Evolutionary conservation across 169 alveolate species (phyloP).

Genomic region (Cryptosporidium sp.): DNA sequence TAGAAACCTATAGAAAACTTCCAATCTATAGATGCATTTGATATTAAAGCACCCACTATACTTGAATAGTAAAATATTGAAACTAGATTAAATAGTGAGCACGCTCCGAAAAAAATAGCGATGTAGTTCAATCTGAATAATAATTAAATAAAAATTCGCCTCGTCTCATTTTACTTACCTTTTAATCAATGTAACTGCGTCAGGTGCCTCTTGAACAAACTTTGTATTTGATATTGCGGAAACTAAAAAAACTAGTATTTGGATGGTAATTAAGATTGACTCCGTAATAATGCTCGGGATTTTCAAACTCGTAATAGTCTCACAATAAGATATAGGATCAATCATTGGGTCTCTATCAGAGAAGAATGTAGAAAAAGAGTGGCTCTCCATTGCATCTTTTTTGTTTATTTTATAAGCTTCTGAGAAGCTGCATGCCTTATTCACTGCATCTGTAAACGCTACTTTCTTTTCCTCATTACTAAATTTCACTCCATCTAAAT

Average conservation of each 20-base stretch:
- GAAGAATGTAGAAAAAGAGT: constrained; percentile 19
- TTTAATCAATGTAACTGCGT: constrained; percentile 43
- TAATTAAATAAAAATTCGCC: background rate
- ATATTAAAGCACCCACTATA: background rate
- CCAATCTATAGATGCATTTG: constrained; percentile 9
- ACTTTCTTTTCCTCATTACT: constrained; percentile 10
- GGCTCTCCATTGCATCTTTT: constrained; percentile 26
- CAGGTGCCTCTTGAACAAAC: constrained; percentile 45
- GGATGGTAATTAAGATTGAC: constrained; percentile 15
- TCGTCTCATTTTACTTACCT: constrained; percentile 62
- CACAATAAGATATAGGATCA: constrained; percentile 38
- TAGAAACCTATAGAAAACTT: constrained; percentile 38
- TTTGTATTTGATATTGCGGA: constrained; percentile 38
- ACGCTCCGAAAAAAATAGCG: constrained; percentile 36
- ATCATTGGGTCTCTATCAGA: constrained; percentile 17
- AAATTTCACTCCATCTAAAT: constrained; percentile 61
- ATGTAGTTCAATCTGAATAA: constrained; percentile 38
- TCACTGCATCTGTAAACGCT: constrained; percentile 39
- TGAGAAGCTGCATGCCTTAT: constrained; percentile 63
- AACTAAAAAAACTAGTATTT: constrained; percentile 17
- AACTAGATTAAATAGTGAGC: constrained; percentile 15
- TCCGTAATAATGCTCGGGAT: constrained; percentile 39
- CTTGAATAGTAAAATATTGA: constrained; percentile 36
- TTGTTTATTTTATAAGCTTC: constrained; percentile 47
- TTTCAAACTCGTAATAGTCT: background rate